Conservation (phyloP, 805 yeast genomes). For the Zygoascus bituminiphila region DNA sequence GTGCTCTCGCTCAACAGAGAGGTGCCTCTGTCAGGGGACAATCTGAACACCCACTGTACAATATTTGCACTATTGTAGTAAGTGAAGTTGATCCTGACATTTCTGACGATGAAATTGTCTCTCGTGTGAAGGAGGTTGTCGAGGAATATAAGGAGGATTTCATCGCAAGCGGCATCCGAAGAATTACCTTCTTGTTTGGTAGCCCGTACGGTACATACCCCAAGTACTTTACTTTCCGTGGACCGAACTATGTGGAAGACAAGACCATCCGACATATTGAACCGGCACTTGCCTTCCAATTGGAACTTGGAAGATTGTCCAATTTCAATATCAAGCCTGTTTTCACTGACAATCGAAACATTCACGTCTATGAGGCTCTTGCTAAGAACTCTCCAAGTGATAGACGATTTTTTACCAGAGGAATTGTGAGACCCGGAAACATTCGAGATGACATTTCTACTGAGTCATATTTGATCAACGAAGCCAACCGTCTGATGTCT, state of each 20-base stretch:
- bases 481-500: slow-evolving; percentile 91
- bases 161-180: slow-evolving; percentile 67
- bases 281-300: slow-evolving; percentile 96
- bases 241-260: slow-evolving; percentile 79
- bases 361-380: slow-evolving; percentile 93
- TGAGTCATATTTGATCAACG: slow-evolving; percentile 89
- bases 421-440: slow-evolving; percentile 92
- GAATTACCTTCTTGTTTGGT: slow-evolving; percentile 87
- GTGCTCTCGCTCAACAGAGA: slow-evolving; percentile 44
- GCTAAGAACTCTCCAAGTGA: slow-evolving; percentile 92
- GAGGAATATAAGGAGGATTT: slow-evolving; percentile 65
- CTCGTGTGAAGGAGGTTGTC: slow-evolving; percentile 54
- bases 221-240: slow-evolving; percentile 90
- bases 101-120: slow-evolving; percentile 59
- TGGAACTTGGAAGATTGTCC: slow-evolving; percentile 87
- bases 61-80: slow-evolving; percentile 77
- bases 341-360: slow-evolving; percentile 92
- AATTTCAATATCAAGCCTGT: slow-evolving; percentile 93
- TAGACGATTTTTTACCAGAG: slow-evolving; percentile 93
- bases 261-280: slow-evolving; percentile 94
- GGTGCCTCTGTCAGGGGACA: slow-evolving; percentile 18
- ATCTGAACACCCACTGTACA: slow-evolving; percentile 40
- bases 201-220: slow-evolving; percentile 82
- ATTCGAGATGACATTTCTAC: slow-evolving; percentile 89
- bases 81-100: slow-evolving; percentile 65